phyloP scores from a whole-genome alignment of 129 eudicot species.

The Flaveria ramosissima region DNA sequence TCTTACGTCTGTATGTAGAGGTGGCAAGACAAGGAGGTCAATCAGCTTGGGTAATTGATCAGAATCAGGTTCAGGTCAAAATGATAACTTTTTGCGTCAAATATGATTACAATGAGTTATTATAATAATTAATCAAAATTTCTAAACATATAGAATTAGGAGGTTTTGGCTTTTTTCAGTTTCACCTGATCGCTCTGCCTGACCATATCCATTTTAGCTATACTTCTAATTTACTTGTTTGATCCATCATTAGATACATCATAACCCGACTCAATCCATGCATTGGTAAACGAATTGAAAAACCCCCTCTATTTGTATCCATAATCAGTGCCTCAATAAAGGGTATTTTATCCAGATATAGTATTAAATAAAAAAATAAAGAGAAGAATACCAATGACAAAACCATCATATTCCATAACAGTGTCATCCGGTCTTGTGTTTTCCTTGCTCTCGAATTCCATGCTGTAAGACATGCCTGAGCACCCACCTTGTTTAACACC shows the following conservation, averaged over 20 bases:
- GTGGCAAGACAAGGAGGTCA: neutral
- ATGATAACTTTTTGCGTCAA: neutral
- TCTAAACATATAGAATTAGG: neutral
- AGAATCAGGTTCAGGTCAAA: neutral
- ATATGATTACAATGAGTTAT: neutral
- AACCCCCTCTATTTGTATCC: neutral
- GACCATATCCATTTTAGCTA: neutral
- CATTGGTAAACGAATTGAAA: neutral
- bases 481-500: constrained; percentile 99
- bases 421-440: constrained; percentile 88
- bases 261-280: neutral
- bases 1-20: neutral
- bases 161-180: neutral
- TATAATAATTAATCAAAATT: neutral
- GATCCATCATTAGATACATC: neutral
- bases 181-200: neutral
- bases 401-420: constrained; percentile 83
- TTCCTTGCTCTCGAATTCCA: constrained; percentile 91
- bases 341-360: constrained; percentile 12
- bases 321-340: neutral
- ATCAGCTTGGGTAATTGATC: neutral
- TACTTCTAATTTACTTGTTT: neutral
- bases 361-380: neutral
- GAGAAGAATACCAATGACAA: constrained; percentile 69
- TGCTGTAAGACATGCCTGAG: constrained; percentile 96